Base-by-base conservation (phyloP, 179 eudicot genomes). In the Patellifolia procumbens region DNA sequence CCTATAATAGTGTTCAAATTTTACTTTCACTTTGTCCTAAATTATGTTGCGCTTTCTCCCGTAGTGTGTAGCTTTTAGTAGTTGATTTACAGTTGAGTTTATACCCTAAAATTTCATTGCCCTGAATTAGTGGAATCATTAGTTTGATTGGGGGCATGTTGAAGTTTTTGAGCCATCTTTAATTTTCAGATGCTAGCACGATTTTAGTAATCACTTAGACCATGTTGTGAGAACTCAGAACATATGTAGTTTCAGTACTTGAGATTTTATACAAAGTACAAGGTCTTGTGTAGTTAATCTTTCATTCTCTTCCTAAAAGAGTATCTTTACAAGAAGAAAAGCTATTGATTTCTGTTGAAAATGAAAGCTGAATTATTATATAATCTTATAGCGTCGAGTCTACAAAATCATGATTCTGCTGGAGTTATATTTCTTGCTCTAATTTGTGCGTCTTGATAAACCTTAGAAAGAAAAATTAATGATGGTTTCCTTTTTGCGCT, bases 401-500 rank as follows among this genome's bases (percentile, higher is more conserved):
- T 48, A 4, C 3, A 56, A 58, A 70, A 37, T 43, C 19, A 29
- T 17, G 65, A 20, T 69, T n/a, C 28, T 76, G 42, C 42, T 37
- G 42, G 42, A 37, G 7, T 37, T 37, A 37, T 7, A 37, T 26
- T 24, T 31, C 32, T 63, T 45, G 55, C 48, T 51, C 19, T 43
- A 46, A 24, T 72, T 39, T 52, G 29, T 53, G 67, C 67, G 35
- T 34, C 32, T 42, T 65, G 45, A 26, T 56, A 39, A 9, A 58
- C 17, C 29, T 32, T 62, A 39, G 17, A 42, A 49, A 19, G 46
- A 45, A 53, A 64, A 43, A 56, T 55, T 48, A 66, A 74, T 70
- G 7, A 12, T 58, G 64, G 24, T 48, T 49, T 34, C 11, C 70
- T 19, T 29, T 42, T 43, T 74, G 4, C 75, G 62, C 66, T n/a